Percentiles rank a stretch among this genome's conserved stretches.
phyloP scores from a whole-genome alignment of 768 basidiomycete species.

The Pleurotus sapidus region DNA sequence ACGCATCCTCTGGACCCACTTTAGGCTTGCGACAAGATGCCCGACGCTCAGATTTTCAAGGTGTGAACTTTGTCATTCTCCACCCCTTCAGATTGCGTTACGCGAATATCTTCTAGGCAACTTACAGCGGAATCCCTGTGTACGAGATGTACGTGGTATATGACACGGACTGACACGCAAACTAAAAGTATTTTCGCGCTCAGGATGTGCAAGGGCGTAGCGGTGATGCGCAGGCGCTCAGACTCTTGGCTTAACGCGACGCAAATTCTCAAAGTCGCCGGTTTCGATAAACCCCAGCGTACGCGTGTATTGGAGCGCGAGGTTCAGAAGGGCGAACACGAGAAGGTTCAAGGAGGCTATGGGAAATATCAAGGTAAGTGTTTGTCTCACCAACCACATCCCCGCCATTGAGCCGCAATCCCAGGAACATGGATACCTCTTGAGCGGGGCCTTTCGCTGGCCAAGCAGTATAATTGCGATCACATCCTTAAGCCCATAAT shows the following conservation, averaged over 20 bases:
- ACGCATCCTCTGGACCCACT: slow-evolving; percentile 2
- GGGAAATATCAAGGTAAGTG: slow-evolving; percentile 96
- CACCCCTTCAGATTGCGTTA: slow-evolving; percentile 10
- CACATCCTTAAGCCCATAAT: slow-evolving; percentile 85
- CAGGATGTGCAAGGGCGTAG: slow-evolving; percentile 94
- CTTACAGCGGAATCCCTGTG: slow-evolving; percentile 90
- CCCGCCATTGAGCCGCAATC: slow-evolving; percentile 10
- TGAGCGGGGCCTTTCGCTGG: slow-evolving; percentile 80
- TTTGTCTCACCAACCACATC: slow-evolving; percentile 12
- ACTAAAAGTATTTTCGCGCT: slow-evolving; percentile 35
- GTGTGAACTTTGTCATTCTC: slow-evolving; percentile 26
- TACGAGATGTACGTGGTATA: slow-evolving; percentile 76
- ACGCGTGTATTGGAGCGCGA: slow-evolving; percentile 97
- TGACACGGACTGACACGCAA: slow-evolving; percentile 33
- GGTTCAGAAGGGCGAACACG: slow-evolving; percentile 97
- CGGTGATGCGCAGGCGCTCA: slow-evolving; percentile 94
- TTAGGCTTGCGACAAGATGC: slow-evolving; percentile 42
- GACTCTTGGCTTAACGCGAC: slow-evolving; percentile 99
- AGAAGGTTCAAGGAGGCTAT: slow-evolving; percentile 99
- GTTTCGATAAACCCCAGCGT: slow-evolving; percentile 98
- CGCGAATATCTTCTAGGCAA: slow-evolving; percentile 53
- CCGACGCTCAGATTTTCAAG: slow-evolving; percentile 89
- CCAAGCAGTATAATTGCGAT: slow-evolving; percentile 94
- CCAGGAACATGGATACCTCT: slow-evolving; percentile 96
- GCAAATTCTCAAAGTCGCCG: slow-evolving; percentile 97